phyloP scores from a whole-genome alignment of 345 rosid species.

The Salix koriyanagi region DNA sequence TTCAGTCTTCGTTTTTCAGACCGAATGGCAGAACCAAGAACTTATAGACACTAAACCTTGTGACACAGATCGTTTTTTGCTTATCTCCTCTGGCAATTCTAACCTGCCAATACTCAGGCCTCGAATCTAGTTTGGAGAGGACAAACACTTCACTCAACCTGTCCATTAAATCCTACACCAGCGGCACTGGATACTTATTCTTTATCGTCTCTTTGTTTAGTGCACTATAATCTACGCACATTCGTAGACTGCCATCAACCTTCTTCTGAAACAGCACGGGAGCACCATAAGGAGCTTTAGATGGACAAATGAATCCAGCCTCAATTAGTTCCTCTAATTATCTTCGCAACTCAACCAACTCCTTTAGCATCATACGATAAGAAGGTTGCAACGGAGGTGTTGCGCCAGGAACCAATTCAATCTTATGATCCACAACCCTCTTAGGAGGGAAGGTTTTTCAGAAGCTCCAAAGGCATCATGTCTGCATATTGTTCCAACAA shows the following conservation, averaged over 20 bases:
- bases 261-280: not conserved
- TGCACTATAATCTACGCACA: not conserved
- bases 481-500: too few relatives aligned
- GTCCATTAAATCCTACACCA: not conserved
- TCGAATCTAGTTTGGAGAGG: not conserved
- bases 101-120: not conserved
- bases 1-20: too few relatives aligned
- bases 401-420: not conserved
- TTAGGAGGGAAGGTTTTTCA: not conserved
- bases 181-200: not conserved
- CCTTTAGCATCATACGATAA: not conserved
- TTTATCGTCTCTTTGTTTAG: not conserved
- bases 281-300: not conserved
- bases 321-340: not conserved
- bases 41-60: not conserved
- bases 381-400: too few relatives aligned
- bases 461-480: too few relatives aligned
- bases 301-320: not conserved
- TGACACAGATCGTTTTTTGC: too few relatives aligned
- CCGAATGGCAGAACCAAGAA: not conserved
- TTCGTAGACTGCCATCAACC: not conserved
- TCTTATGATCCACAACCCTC: not conserved
- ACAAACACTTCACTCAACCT: accelerated
- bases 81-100: too few relatives aligned
- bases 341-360: not conserved